phyloP scores from a whole-genome alignment of 805 yeast genomes.

The Ascoidea tarda region DNA sequence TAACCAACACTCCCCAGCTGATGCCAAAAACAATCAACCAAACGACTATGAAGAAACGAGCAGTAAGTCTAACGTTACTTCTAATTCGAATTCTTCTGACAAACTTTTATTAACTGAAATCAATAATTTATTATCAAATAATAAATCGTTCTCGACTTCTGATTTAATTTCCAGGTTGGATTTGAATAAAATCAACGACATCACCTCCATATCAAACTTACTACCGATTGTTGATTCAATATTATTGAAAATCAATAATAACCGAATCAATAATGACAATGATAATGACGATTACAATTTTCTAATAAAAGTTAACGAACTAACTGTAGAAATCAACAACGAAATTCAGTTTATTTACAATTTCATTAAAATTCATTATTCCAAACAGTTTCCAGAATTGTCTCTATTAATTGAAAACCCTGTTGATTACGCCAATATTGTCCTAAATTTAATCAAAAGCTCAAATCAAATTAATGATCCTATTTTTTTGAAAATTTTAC shows the following conservation, averaged over 20 bases:
- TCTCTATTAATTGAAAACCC: constrained; percentile 49
- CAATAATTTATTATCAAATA: constrained; percentile 9
- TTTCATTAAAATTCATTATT: constrained; percentile 37
- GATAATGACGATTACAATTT: constrained; percentile 23
- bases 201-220: not conserved
- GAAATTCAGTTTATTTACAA: constrained; percentile 38
- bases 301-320: constrained; percentile 36
- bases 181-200: not conserved
- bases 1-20: not conserved
- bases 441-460: constrained; percentile 36
- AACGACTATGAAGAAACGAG: not conserved
- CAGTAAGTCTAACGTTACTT: too few species aligned
- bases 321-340: constrained; percentile 35
- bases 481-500: constrained; percentile 16
- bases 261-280: constrained; percentile 4
- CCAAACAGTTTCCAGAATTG: constrained; percentile 57
- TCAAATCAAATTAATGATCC: constrained; percentile 17
- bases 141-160: not conserved
- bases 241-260: not conserved
- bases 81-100: not conserved
- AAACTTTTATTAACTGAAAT: not conserved
- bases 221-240: not conserved
- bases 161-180: not conserved
- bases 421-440: constrained; percentile 41
- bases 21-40: not conserved